A percentile compares a stretch with the other conserved stretches of the same genome.
These are phyloP conservation scores for Lithohypha guttulata DNA, from an alignment of 2,329 filamentous ascomycete genomes.

Conservation along the genomic window DNA sequence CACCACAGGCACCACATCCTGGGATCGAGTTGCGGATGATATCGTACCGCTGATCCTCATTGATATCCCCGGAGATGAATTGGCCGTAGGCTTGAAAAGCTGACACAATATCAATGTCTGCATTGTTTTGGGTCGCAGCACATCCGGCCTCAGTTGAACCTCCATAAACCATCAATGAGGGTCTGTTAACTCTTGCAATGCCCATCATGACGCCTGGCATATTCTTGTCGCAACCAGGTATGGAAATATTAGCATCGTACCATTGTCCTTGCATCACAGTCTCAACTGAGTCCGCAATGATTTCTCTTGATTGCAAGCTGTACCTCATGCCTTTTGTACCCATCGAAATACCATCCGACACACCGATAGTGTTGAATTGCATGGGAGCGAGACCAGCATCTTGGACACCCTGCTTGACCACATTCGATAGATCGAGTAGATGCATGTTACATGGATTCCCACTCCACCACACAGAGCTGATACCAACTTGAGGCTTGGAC, in stretches of 20 bases:
- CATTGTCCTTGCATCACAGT: slow-evolving; percentile 98
- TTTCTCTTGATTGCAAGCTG: slow-evolving; percentile 83
- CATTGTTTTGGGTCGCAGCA: slow-evolving; percentile 60
- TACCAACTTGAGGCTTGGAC: slow-evolving; percentile 94
- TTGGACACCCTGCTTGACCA: slow-evolving; percentile 61
- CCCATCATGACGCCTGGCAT: slow-evolving; percentile 91
- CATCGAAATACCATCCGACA: slow-evolving; percentile 97
- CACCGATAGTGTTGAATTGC: slow-evolving; percentile 98
- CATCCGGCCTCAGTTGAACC: slow-evolving; percentile 90
- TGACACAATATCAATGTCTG: slow-evolving; percentile 82
- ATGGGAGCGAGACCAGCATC: slow-evolving; percentile 77
- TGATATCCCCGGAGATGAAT: slow-evolving; percentile 84
- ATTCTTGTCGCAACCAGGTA: slow-evolving; percentile 98
- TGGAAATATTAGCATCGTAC: slow-evolving; percentile 95
- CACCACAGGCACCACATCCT: slow-evolving; percentile 71
- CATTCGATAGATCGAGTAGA: slow-evolving; percentile 73
- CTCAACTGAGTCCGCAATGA: slow-evolving; percentile 97
- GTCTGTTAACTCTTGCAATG: slow-evolving; percentile 89
- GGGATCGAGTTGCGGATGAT: slow-evolving; percentile 89
- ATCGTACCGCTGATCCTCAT: slow-evolving; percentile 82
- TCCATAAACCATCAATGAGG: slow-evolving; percentile 95
- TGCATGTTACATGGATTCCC: slow-evolving; percentile 99
- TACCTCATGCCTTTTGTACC: slow-evolving; percentile 95
- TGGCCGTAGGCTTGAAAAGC: slow-evolving; percentile 97
- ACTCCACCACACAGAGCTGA: slow-evolving; percentile 95